Conservation (phyloP, 768 basidiomycete genomes). For the Tricholoma flavovirens region DNA sequence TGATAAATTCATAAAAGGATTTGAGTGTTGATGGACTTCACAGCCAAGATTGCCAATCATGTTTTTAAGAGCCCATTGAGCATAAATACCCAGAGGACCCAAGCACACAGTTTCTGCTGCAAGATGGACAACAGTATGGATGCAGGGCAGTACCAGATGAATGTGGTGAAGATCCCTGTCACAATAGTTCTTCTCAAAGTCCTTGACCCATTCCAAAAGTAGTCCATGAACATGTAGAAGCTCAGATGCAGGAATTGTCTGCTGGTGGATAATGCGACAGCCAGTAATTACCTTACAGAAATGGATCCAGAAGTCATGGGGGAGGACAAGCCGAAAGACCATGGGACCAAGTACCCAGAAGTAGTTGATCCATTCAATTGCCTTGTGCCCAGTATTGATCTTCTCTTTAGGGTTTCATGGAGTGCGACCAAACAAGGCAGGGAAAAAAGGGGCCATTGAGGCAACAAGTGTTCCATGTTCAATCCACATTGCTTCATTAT, state of each 20-base stretch:
- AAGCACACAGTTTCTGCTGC: background rate
- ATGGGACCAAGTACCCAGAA: background rate
- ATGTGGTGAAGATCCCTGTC: background rate
- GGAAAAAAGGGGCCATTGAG: too few species aligned
- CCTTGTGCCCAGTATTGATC: too few species aligned
- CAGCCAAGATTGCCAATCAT: constrained; percentile 4
- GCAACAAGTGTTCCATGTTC: background rate
- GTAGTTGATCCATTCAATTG: background rate
- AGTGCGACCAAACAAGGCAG: too few species aligned
- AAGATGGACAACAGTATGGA: background rate
- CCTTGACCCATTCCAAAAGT: background rate
- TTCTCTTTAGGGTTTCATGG: too few species aligned
- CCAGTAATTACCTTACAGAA: background rate
- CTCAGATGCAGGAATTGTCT: too few species aligned
- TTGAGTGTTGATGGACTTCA: constrained; percentile 11
- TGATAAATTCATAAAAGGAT: constrained; percentile 12
- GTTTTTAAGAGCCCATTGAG: constrained; percentile 15
- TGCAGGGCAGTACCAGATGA: background rate
- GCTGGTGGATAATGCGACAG: background rate
- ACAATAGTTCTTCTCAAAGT: background rate
- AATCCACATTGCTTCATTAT: background rate
- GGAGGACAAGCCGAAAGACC: background rate
- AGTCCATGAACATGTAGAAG: background rate
- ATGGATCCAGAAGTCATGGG: background rate
- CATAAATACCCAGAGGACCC: constrained; percentile 16